phyloP scores from a whole-genome alignment of 768 basidiomycete species.

The Podaxis sp. region DNA sequence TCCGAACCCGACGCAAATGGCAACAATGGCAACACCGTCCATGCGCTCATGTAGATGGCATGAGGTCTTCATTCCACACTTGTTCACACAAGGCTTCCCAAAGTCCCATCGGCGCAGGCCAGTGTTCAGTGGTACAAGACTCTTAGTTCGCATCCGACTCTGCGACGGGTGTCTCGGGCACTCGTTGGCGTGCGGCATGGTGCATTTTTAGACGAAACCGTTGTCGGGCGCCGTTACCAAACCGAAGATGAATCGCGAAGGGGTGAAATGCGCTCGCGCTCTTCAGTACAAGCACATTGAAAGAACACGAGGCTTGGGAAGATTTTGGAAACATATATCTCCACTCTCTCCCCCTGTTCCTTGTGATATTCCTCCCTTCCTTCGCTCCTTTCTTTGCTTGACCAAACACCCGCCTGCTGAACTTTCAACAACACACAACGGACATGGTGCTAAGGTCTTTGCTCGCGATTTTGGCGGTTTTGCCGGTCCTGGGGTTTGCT shows the following conservation, averaged over 20 bases:
- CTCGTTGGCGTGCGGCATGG: background rate
- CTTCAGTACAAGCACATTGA: background rate
- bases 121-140: no score
- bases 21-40: background rate
- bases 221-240: background rate
- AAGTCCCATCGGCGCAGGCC: no score
- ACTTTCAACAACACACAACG: background rate
- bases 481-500: background rate
- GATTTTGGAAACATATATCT: no score
- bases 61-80: background rate
- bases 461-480: background rate
- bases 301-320: no score
- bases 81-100: background rate
- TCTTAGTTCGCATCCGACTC: no score
- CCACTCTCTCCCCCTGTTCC: no score
- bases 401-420: background rate
- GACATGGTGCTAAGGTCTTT: background rate
- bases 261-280: background rate
- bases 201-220: background rate
- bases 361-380: background rate
- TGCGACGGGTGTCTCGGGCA: background rate
- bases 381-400: background rate
- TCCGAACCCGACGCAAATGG: background rate
- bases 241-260: background rate
- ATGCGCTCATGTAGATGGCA: background rate